Percentiles rank a stretch among this genome's conserved stretches.
Conservation (phyloP, 1,284 basidiomycete species). For the Ceratobasidium sp. region DNA sequence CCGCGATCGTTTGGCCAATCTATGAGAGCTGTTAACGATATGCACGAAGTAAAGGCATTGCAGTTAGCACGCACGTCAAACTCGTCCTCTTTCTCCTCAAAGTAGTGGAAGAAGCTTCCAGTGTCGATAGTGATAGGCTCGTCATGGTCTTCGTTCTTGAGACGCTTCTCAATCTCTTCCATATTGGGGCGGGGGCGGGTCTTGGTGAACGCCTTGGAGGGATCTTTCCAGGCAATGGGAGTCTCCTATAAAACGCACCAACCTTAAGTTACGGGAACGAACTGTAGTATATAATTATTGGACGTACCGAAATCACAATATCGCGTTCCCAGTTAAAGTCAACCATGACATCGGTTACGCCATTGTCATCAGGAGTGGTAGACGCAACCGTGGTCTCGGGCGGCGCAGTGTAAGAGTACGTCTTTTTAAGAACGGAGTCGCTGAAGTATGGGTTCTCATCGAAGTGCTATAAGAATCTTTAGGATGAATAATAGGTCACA, state of each 20-base stretch:
- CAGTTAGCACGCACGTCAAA: slow-evolving; percentile 69
- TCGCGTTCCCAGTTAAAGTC: slow-evolving; percentile 84
- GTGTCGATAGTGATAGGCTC: slow-evolving; percentile 65
- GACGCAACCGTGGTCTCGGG: slow-evolving; percentile 61
- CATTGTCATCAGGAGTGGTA: slow-evolving; percentile 76
- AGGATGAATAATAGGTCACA: not conserved
- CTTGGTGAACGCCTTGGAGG: slow-evolving; percentile 80
- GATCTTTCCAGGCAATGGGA: slow-evolving; percentile 86
- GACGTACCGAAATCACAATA: slow-evolving; percentile 71
- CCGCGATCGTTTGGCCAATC: slow-evolving; percentile 78
- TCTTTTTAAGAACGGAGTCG: slow-evolving; percentile 80
- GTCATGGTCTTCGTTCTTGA: slow-evolving; percentile 58
- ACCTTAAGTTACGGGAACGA: slow-evolving; percentile 1
- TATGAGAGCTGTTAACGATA: slow-evolving; percentile 54
- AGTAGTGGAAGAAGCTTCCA: slow-evolving; percentile 91
- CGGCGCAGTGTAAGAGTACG: slow-evolving; percentile 77
- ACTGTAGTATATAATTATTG: slow-evolving; percentile 8
- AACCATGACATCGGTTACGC: slow-evolving; percentile 78
- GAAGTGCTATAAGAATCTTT: slow-evolving; percentile 68
- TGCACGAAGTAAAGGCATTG: not conserved
- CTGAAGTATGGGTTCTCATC: slow-evolving; percentile 85
- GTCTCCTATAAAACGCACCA: slow-evolving; percentile 61
- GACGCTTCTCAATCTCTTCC: slow-evolving; percentile 64
- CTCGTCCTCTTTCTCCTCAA: slow-evolving; percentile 75
- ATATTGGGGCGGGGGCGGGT: slow-evolving; percentile 73